These are phyloP conservation scores for Darksidea phi DNA, from an alignment of 495 filamentous ascomycete species.

Conservation along the genomic window DNA sequence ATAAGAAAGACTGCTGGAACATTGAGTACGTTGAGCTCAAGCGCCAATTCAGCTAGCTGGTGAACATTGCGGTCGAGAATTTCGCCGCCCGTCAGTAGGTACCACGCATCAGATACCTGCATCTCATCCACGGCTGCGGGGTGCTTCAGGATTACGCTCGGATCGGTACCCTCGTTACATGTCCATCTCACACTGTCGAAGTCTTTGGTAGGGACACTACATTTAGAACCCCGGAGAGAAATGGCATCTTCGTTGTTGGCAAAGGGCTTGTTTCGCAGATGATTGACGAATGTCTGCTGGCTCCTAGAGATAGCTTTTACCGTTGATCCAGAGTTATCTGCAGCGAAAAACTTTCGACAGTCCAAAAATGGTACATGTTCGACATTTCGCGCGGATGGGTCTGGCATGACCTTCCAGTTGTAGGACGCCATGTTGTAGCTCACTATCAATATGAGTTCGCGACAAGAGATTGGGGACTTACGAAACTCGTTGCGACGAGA, in stretches of 20 bases:
- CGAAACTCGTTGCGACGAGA: too few relatives aligned
- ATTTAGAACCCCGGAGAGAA: conserved; percentile 18
- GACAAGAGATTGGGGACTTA: too few relatives aligned
- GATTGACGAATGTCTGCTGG: conserved; percentile 14
- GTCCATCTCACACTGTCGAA: conserved; percentile 7
- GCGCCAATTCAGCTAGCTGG: conserved; percentile 13
- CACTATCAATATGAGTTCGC: too few relatives aligned
- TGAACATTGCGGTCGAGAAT: conserved; percentile 17
- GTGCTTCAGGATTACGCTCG: conserved; percentile 14
- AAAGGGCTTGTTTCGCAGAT: background rate
- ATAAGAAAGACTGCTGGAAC: conserved; percentile 29
- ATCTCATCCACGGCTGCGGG: conserved; percentile 2
- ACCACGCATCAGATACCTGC: conserved; percentile 25
- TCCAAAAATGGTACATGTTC: conserved; percentile 13
- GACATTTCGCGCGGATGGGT: background rate
- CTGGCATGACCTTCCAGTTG: conserved; percentile 12
- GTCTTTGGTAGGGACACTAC: conserved; percentile 15
- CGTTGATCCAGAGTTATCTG: conserved; percentile 25
- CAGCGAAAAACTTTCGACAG: conserved; percentile 23
- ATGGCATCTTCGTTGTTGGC: conserved; percentile 6
- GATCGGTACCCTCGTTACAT: conserved; percentile 13
- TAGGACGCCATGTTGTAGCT: conserved; percentile 5
- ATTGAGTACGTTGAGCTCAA: conserved; percentile 6
- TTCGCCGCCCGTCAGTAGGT: conserved; percentile 27
- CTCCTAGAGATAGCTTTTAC: background rate